Conservation (phyloP, 2,329 filamentous ascomycete species). For the Hypomyces rosellus region DNA sequence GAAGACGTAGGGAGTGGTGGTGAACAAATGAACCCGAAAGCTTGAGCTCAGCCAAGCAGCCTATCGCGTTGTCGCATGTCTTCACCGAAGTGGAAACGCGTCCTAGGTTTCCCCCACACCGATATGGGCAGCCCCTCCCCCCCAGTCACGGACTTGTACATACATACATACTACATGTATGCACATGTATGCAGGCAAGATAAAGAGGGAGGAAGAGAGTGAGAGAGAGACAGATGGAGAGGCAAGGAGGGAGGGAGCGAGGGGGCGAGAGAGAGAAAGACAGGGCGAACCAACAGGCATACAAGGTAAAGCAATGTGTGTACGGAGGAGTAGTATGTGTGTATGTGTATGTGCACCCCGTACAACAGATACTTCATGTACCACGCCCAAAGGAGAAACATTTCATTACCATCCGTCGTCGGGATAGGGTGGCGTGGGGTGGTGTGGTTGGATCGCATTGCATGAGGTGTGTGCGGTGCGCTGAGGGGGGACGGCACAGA, state of each 20-base stretch:
- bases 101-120: constrained; percentile 7
- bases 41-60: constrained; percentile 1
- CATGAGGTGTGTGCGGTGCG: too few relatives aligned
- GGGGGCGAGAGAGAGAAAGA: not conserved
- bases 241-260: not conserved
- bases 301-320: too few relatives aligned
- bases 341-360: not conserved
- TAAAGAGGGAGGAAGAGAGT: not conserved
- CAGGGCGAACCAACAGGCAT: not conserved
- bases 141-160: not conserved
- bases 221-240: not conserved
- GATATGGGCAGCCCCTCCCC: not conserved
- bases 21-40: constrained; percentile 8
- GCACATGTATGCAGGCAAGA: constrained; percentile 7
- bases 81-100: constrained; percentile 12
- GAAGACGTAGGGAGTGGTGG: not conserved
- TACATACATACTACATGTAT: too few relatives aligned
- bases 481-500: not conserved
- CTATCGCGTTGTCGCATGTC: constrained; percentile 3
- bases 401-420: too few relatives aligned
- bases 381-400: too few relatives aligned
- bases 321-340: too few relatives aligned
- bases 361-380: too few relatives aligned
- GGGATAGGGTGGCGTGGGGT: too few relatives aligned
- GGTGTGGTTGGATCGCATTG: not conserved